Percentiles rank a stretch among this genome's conserved stretches.
Evolutionary conservation across 495 filamentous ascomycete genomes (phyloP).

Genomic region (Tuber brumale): DNA sequence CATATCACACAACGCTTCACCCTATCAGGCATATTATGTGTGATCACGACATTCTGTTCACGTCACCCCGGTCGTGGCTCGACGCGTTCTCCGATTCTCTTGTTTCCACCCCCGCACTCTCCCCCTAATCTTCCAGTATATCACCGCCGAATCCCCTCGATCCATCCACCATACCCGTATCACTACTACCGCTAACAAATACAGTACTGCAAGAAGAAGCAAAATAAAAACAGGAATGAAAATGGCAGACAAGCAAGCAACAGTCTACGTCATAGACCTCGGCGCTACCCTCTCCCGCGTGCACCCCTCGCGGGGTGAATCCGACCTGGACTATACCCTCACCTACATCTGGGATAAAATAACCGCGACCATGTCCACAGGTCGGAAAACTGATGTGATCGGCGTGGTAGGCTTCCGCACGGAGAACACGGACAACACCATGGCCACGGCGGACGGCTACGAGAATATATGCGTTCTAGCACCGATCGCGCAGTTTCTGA

Average conservation of each 20-base stretch:
- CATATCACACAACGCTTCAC: background rate
- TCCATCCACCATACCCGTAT: background rate
- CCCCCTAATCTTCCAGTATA: background rate
- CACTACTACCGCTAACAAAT: background rate
- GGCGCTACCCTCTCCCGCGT: constrained; percentile 73
- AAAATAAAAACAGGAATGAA: background rate
- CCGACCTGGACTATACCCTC: constrained; percentile 85
- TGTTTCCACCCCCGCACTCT: background rate
- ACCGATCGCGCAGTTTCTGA: constrained; percentile 65
- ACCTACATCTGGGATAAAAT: constrained; percentile 96
- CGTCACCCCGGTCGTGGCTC: background rate
- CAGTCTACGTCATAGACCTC: constrained; percentile 84
- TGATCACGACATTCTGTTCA: background rate
- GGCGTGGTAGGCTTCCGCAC: constrained; percentile 80
- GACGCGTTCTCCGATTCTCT: background rate
- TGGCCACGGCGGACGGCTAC: constrained; percentile 57
- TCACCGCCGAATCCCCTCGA: background rate
- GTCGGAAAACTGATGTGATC: constrained; percentile 70
- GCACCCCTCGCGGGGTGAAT: constrained; percentile 64
- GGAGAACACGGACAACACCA: constrained; percentile 65
- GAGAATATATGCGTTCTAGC: constrained; percentile 69
- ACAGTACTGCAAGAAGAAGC: too few species aligned
- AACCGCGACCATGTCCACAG: constrained; percentile 67
- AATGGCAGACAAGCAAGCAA: constrained; percentile 94
- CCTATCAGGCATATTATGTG: background rate